Evolutionary conservation across 2,329 filamentous ascomycete genomes (phyloP), one percentile per base, ranked within the genome.

Genomic region (Acrocalymma vagum): DNA sequence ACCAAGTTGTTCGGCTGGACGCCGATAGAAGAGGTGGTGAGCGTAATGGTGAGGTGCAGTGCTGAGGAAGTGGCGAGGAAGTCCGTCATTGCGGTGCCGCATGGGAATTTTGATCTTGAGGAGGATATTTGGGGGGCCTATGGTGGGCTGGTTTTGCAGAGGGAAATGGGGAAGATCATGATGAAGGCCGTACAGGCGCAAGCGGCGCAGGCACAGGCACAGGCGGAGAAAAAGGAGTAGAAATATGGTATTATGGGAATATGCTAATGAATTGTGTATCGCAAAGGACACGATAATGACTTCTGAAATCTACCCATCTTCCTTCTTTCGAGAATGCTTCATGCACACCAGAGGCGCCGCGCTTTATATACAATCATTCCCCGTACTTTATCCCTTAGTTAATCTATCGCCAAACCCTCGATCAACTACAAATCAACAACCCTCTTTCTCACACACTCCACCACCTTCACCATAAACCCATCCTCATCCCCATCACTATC

Each of bases 81-180:
- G 15, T 53, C 46, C 11, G 46, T 50, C 9, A 35, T 60, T 6
- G 25, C 6, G 32, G 48, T 60, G 20, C 59, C 55, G 2, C 39
- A 45, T n/a, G 51, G 34, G 8, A 50, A 41, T 28, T 29, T 40
- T 4, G 57, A 62, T 28, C 13, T 61, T 14, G 45, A 42, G 18
- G 59, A 61, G 31, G 54, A 60, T 34, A 23, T 62, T 2, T 54
- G 54, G 28, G 58, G 51, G 9, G 47, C 24, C 1, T 55, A 40
- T 37, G 32, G 30, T 11, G 52, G 54, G 9, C 8, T 22, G 6
- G 42, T 48, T 5, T n/a, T 55, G 21, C 30, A 41, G 11, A 40
- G 48, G 21, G 32, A 42, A 9, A 47, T 55, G 31, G 29, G 15
- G 5, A 27, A 33, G 15, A 22, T 39, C 9, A 29, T 48, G 35